Evolutionary conservation across 2,329 filamentous ascomycete species (phyloP).

Genomic region (Diaporthe sp.): DNA sequence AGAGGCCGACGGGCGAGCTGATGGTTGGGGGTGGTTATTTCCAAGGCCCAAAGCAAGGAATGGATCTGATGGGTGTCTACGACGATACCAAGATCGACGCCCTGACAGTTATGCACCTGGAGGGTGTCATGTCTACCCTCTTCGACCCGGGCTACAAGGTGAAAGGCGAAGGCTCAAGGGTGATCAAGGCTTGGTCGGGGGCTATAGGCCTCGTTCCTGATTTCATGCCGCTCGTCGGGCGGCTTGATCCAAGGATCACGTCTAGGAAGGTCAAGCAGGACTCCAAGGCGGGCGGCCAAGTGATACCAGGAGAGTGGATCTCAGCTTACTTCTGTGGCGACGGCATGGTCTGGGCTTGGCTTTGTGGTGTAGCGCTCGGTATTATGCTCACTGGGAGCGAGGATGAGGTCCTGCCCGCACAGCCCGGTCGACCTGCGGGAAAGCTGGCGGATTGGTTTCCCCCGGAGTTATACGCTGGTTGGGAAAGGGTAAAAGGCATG

Average conservation of each 20-base stretch:
- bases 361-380: conserved; percentile 62
- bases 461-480: conserved; percentile 51
- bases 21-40: conserved; percentile 69
- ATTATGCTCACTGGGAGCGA: conserved; percentile 61
- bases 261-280: conserved; percentile 41
- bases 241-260: conserved; percentile 53
- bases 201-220: conserved; percentile 64
- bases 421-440: conserved; percentile 54
- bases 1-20: conserved; percentile 62
- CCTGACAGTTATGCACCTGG: conserved; percentile 55
- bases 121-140: conserved; percentile 58
- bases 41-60: conserved; percentile 56
- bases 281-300: background rate
- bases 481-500: conserved; percentile 53
- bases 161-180: conserved; percentile 44
- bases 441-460: conserved; percentile 59
- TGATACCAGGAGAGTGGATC: conserved; percentile 62
- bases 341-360: conserved; percentile 69
- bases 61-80: conserved; percentile 61
- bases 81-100: conserved; percentile 60
- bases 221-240: conserved; percentile 62
- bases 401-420: conserved; percentile 47
- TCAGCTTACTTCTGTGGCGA: conserved; percentile 65
- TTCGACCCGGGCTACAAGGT: conserved; percentile 57
- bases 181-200: conserved; percentile 64